A percentile compares a stretch with the other conserved stretches of the same genome.
Conservation (phyloP, 2,329 filamentous ascomycete species). For the Aspergillus sojae region DNA sequence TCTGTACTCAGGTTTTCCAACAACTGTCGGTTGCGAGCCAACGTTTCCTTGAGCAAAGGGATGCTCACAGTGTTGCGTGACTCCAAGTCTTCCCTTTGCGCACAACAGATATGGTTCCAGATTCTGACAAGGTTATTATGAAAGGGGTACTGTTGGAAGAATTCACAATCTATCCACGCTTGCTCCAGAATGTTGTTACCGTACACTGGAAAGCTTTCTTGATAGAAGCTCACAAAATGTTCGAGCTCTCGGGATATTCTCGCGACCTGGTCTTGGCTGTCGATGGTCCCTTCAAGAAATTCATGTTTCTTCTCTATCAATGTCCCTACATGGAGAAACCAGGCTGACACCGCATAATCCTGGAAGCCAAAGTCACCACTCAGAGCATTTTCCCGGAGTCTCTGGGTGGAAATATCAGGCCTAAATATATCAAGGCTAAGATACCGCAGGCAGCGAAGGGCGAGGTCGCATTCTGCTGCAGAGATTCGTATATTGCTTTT, state of each 20-base stretch:
- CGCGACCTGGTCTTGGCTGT: not conserved
- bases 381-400: not conserved
- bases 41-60: not conserved
- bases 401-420: not conserved
- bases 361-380: constrained; percentile 8
- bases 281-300: not conserved
- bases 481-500: not conserved
- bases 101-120: constrained; percentile 5
- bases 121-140: constrained; percentile 6
- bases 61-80: constrained; percentile 2
- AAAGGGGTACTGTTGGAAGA: constrained; percentile 7
- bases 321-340: constrained; percentile 7
- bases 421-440: constrained; percentile 11
- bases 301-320: constrained; percentile 1
- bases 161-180: not conserved
- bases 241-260: constrained; percentile 1
- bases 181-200: not conserved
- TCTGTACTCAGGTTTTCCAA: constrained; percentile 2
- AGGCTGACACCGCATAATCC: constrained; percentile 7
- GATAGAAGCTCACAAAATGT: constrained; percentile 5
- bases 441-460: constrained; percentile 13
- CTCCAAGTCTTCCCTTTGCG: not conserved
- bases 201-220: not conserved
- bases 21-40: constrained; percentile 1
- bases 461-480: constrained; percentile 11